Base-by-base conservation (phyloP, 306 rosid species). In the Medicago arabica region DNA sequence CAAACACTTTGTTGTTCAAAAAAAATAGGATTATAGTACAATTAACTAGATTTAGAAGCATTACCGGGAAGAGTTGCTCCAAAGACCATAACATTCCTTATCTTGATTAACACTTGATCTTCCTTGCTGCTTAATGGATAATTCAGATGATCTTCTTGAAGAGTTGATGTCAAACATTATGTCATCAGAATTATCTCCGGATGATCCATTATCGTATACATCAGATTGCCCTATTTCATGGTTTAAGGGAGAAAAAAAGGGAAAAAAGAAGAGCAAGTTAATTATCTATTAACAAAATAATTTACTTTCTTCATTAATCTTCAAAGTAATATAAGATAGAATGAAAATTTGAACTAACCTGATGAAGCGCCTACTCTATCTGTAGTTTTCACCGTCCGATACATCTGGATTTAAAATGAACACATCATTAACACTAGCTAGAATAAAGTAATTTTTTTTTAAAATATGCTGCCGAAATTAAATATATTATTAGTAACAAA, bases 51-150 rank as follows among this genome's bases (percentile, higher is more conserved):
- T 4, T 9, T 60, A 31, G 11, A 71, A 51, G 36, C 79, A 93
- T 59, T 83, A 94, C 97, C 98, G 85, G n/a, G 97, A 94, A 74
- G 97, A 88, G 80, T 94, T 89, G 78, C 97, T 85, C 98, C 98
- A 90, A 44, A 91, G 89, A 39, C 86, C 91, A 63, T 68, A 78
- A 64, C 75, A 82, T 21, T 93, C 92, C 69, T 83, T 88, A 51
- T 91, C 92, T 76, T 83, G 91, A 72, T 75, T 83, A 82, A 53
- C 66, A 80, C 63, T 73, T 59, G 81, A 73, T 86, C 83, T 87
- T 83, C 85, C 91, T 53, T 86, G 90, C 28, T 85, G 89, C 67
- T 90, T 82, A 67, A 83, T 66, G 44, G 90, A 75, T 43, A 69
- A 66, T 39, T 87, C 87, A 69, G 91, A 72, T 67, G 91, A 72